phyloP scores from a whole-genome alignment of 2,329 filamentous ascomycete species.

The Hypocreales sp. region DNA sequence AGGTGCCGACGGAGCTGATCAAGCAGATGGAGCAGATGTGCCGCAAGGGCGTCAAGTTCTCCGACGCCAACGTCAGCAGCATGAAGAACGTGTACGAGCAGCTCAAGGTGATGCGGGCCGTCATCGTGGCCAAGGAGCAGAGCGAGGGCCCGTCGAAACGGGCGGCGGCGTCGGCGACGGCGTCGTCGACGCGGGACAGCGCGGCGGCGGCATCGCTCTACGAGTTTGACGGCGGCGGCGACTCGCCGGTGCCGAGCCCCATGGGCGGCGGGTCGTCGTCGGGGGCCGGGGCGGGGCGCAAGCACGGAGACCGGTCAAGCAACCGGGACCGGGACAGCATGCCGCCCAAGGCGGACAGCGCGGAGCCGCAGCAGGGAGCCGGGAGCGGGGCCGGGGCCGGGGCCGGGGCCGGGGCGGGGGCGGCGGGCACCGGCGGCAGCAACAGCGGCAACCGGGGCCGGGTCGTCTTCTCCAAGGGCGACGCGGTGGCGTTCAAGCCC shows the following conservation, averaged over 20 bases:
- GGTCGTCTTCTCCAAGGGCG: conserved; percentile 43
- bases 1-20: conserved; percentile 20
- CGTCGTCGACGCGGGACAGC: conserved; percentile 11
- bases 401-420: no score
- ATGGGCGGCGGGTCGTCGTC: conserved; percentile 12
- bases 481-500: conserved; percentile 51
- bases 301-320: conserved; percentile 14
- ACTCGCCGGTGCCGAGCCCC: conserved; percentile 29
- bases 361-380: conserved; percentile 22
- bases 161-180: conserved; percentile 6
- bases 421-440: conserved; percentile 3
- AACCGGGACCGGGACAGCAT: conserved; percentile 34
- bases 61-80: conserved; percentile 20
- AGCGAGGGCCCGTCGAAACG: conserved; percentile 14
- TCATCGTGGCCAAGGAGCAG: conserved; percentile 27
- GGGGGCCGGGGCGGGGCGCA: no score
- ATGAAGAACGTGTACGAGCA: conserved; percentile 24
- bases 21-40: conserved; percentile 26
- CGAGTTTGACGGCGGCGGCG: conserved; percentile 27
- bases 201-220: conserved; percentile 22
- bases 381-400: conserved; percentile 9
- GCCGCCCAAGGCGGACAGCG: conserved; percentile 39
- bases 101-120: conserved; percentile 24
- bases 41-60: conserved; percentile 24
- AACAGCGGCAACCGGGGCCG: conserved; percentile 27